Percentiles rank a stretch among this genome's conserved stretches.
phyloP scores from a whole-genome alignment of 75 land plant species.

The Pinus taeda region DNA sequence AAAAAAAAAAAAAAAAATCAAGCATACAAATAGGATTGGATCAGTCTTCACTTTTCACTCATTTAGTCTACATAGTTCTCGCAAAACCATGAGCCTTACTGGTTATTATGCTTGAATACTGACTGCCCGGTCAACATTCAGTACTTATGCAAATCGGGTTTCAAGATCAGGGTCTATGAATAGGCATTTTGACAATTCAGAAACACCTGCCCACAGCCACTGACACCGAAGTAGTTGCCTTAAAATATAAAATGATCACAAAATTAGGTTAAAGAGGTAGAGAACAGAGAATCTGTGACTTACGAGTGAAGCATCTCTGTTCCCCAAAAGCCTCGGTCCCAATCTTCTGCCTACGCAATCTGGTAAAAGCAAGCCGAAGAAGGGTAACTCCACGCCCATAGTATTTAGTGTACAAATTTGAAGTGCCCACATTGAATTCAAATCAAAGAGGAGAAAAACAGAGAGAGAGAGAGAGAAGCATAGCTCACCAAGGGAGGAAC shows the following conservation, averaged over 20 bases:
- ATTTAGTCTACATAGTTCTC: neutral
- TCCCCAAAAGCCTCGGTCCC: conserved; percentile 76
- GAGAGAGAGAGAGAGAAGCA: neutral
- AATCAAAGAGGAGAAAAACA: neutral
- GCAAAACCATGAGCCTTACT: neutral
- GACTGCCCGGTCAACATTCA: neutral
- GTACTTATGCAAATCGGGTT: neutral
- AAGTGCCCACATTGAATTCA: conserved; percentile 3
- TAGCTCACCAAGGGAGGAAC: conserved; percentile 71
- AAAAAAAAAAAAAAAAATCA: too few relatives aligned
- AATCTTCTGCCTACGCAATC: conserved; percentile 85
- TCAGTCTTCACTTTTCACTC: neutral
- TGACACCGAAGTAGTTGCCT: neutral
- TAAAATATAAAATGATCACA: neutral
- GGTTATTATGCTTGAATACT: neutral
- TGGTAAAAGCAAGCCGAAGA: conserved; percentile 25
- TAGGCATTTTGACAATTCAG: neutral
- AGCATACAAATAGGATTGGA: neutral
- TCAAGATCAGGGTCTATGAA: neutral
- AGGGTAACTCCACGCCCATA: neutral
- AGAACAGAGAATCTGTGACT: neutral
- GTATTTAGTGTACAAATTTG: neutral
- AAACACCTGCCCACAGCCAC: too few relatives aligned
- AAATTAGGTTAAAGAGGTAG: neutral
- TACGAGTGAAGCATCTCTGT: conserved; percentile 34